These are phyloP conservation scores for Cladophialophora yegresii DNA, from an alignment of 2,329 filamentous ascomycete genomes.

Conservation along the genomic window DNA sequence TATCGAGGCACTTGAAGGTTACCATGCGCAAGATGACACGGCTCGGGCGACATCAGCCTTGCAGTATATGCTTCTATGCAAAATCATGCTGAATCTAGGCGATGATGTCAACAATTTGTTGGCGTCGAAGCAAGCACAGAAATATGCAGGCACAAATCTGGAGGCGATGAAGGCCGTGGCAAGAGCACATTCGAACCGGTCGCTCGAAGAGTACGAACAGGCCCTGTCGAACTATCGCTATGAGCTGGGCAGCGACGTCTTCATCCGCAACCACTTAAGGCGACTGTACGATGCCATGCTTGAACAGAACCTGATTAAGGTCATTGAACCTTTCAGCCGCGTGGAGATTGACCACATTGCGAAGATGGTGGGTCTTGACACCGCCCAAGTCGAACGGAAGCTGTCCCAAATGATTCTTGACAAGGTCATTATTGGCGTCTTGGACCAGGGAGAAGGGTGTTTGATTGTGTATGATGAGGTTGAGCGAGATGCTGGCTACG, in stretches of 20 bases:
- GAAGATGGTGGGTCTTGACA: constrained; percentile 95
- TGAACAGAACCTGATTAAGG: constrained; percentile 99
- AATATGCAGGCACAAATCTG: constrained; percentile 91
- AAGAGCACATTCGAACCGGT: constrained; percentile 90
- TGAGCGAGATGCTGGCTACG: constrained; percentile 88
- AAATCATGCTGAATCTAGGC: constrained; percentile 97
- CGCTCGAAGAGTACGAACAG: constrained; percentile 94
- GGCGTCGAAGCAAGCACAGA: constrained; percentile 92
- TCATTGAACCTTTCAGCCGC: constrained; percentile 96
- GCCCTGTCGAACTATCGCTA: constrained; percentile 87
- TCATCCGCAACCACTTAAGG: constrained; percentile 95
- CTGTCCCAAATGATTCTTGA: constrained; percentile 99
- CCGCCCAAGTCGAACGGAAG: constrained; percentile 95
- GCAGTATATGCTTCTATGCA: constrained; percentile 99
- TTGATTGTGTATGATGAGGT: constrained; percentile 97
- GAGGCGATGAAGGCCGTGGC: constrained; percentile 99
- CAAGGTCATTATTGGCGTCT: constrained; percentile 95
- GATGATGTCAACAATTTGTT: constrained; percentile 96
- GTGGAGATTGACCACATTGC: constrained; percentile 97
- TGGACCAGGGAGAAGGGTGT: constrained; percentile 97
- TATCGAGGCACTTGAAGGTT: constrained; percentile 97
- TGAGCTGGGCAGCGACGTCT: constrained; percentile 90
- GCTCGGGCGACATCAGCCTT: constrained; percentile 91
- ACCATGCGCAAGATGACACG: constrained; percentile 86
- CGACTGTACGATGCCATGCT: constrained; percentile 97